These are phyloP conservation scores for Coemansia erecta DNA, from an alignment of 192 early-diverging fungal species.

Conservation along the genomic window DNA sequence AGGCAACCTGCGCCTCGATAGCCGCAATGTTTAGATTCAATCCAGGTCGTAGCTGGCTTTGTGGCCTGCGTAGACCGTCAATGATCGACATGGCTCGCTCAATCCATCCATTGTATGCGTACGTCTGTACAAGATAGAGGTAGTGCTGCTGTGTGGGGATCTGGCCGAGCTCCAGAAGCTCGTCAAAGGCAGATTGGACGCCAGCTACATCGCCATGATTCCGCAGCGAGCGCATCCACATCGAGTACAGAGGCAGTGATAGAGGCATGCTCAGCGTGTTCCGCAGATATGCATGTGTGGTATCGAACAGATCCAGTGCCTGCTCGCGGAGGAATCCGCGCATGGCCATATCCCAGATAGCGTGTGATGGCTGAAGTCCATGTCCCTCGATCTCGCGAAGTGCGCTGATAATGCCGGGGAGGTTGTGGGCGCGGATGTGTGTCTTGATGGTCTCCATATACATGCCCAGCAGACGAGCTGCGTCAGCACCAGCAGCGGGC, in stretches of 20 bases:
- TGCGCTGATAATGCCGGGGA: slow-evolving; percentile 30
- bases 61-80: slow-evolving; percentile 33
- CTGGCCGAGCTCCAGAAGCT: slow-evolving; percentile 43
- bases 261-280: slow-evolving; percentile 37
- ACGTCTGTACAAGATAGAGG: slow-evolving; percentile 38
- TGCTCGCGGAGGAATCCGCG: slow-evolving; percentile 39
- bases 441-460: slow-evolving; percentile 24
- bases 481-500: neutral
- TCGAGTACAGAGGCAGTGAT: slow-evolving; percentile 40
- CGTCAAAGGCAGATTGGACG: slow-evolving; percentile 44
- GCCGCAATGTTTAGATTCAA: slow-evolving; percentile 37
- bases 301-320: slow-evolving; percentile 47
- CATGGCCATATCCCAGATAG: slow-evolving; percentile 36
- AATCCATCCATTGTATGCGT: slow-evolving; percentile 39
- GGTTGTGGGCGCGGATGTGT: slow-evolving; percentile 27
- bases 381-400: slow-evolving; percentile 25
- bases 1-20: slow-evolving; percentile 40
- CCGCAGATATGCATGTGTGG: slow-evolving; percentile 32
- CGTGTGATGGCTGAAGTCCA: slow-evolving; percentile 15
- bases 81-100: slow-evolving; percentile 43
- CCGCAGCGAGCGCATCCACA: slow-evolving; percentile 46
- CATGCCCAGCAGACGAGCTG: neutral
- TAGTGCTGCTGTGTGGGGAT: slow-evolving; percentile 48
- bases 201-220: slow-evolving; percentile 47
- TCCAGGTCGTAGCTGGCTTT: slow-evolving; percentile 22